Evolutionary conservation across 2,329 filamentous ascomycete genomes (phyloP).

Genomic region (Nakataea oryzae): DNA sequence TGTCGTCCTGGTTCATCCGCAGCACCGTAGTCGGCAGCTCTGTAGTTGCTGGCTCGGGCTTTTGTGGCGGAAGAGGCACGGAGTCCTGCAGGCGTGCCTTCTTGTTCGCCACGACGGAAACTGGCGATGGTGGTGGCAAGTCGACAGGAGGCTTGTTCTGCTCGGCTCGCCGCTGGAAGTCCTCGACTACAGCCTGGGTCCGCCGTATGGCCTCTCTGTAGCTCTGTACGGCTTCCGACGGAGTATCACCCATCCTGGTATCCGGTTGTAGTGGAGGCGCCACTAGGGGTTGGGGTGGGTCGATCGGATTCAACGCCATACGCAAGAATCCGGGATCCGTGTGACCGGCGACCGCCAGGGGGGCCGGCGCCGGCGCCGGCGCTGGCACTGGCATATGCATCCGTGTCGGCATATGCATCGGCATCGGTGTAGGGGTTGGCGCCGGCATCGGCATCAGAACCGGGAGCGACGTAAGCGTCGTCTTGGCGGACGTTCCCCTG

Average conservation of each 20-base stretch:
- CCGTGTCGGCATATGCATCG: too few species aligned
- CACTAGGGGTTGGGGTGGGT: background rate
- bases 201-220: background rate
- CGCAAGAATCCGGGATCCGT: background rate
- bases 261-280: too few species aligned
- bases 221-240: background rate
- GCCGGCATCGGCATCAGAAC: background rate
- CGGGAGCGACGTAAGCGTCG: background rate
- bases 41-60: background rate
- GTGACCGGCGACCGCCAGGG: background rate
- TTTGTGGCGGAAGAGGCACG: background rate
- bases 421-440: background rate
- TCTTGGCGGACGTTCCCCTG: conserved; percentile 7
- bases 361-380: too few species aligned
- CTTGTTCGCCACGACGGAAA: background rate
- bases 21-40: background rate
- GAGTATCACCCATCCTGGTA: background rate
- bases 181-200: background rate
- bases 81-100: background rate
- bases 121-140: too few species aligned
- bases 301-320: background rate
- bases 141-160: too few species aligned
- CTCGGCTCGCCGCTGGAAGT: background rate
- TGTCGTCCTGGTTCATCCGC: conserved; percentile 18
- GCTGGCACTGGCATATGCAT: background rate